Evolutionary conservation across 1,139 yeast genomes (phyloP).

Genomic region (Maudiozyma humilis): DNA sequence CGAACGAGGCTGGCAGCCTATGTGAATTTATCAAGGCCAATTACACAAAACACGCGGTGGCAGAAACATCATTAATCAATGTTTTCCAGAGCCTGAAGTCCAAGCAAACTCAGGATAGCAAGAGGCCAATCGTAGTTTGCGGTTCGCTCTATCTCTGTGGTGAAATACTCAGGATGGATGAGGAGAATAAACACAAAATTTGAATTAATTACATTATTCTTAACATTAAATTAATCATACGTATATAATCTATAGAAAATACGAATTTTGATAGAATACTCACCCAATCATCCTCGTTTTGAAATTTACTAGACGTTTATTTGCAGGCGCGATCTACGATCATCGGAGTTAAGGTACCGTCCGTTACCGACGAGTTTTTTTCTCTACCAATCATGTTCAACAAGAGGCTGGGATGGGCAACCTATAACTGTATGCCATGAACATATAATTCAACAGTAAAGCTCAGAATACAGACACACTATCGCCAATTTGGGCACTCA

Average conservation of each 20-base stretch:
- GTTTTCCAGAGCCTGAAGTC: conserved; percentile 13
- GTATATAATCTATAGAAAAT: background rate
- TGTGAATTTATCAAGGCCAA: conserved; percentile 28
- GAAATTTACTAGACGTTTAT: background rate
- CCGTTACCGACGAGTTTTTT: too few species aligned
- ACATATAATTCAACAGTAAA: too few species aligned
- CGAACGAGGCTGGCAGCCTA: conserved; percentile 39
- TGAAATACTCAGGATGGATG: conserved; percentile 45
- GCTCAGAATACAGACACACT: too few species aligned
- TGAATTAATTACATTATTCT: background rate
- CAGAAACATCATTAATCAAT: conserved; percentile 14
- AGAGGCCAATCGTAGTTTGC: conserved; percentile 49
- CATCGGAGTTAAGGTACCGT: too few species aligned
- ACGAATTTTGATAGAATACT: background rate
- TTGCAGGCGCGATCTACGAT: too few species aligned
- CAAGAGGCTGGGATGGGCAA: too few species aligned
- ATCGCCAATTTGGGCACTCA: too few species aligned
- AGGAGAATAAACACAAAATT: background rate
- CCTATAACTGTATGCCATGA: too few species aligned
- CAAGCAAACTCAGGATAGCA: conserved; percentile 15
- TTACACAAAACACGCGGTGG: conserved; percentile 32
- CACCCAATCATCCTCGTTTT: background rate
- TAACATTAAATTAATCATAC: background rate
- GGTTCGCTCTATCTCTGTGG: conserved; percentile 76
- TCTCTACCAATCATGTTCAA: too few species aligned